Evolutionary conservation across 1,139 yeast genomes (phyloP).

Genomic region (Pneumocystis wakefieldiae): DNA sequence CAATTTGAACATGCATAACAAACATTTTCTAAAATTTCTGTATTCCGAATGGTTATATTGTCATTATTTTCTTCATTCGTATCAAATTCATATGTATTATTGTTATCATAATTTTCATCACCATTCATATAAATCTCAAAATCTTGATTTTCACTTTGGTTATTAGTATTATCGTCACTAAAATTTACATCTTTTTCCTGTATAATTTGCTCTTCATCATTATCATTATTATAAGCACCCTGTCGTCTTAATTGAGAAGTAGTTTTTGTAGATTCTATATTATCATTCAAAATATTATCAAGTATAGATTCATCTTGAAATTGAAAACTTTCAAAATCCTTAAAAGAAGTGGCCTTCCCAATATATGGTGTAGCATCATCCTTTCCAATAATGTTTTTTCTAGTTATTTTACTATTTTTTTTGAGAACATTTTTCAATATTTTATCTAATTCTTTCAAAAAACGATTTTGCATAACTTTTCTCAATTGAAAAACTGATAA

Average conservation of each 20-base stretch:
- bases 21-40: constrained; percentile 4
- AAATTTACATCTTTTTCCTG: neutral
- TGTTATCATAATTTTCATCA: constrained; percentile 21
- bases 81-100: constrained; percentile 16
- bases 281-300: constrained; percentile 18
- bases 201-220: constrained; percentile 15
- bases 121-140: constrained; percentile 31
- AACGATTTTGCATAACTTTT: constrained; percentile 48
- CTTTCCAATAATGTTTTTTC: constrained; percentile 11
- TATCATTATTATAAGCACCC: constrained; percentile 11
- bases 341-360: constrained; percentile 45
- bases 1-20: constrained; percentile 39
- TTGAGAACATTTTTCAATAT: constrained; percentile 16
- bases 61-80: constrained; percentile 15
- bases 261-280: neutral
- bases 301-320: constrained; percentile 14
- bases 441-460: constrained; percentile 53
- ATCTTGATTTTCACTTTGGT: constrained; percentile 33
- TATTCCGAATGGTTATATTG: constrained; percentile 9
- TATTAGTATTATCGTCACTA: constrained; percentile 15
- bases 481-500: constrained; percentile 69
- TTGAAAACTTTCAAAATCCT: constrained; percentile 27
- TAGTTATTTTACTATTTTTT: constrained; percentile 27
- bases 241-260: constrained; percentile 15
- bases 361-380: constrained; percentile 43